Evolutionary conservation across 345 rosid genomes (phyloP).

Genomic region (Orychophragmus violaceus): DNA sequence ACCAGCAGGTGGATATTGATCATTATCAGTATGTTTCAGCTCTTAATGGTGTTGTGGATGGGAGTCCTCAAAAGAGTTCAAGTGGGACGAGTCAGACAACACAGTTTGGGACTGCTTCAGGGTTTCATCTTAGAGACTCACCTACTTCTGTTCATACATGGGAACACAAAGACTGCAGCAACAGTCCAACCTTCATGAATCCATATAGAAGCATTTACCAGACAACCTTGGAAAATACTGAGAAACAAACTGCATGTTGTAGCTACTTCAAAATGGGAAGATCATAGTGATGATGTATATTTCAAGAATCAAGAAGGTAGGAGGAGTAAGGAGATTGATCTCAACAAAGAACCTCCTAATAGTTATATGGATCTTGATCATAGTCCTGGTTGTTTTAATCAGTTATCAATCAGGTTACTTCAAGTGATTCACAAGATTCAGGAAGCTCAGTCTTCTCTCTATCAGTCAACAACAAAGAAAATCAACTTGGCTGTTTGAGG

Average conservation of each 20-base stretch:
- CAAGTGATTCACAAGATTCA: constrained; percentile 36
- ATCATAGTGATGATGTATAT: constrained; percentile 29
- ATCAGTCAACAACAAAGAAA: constrained; percentile 24
- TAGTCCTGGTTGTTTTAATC: constrained; percentile 23
- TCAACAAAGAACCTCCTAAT: constrained; percentile 14
- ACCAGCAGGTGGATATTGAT: constrained; percentile 10
- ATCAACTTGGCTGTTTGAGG: constrained; percentile 21
- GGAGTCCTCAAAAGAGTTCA: neutral
- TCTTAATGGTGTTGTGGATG: neutral
- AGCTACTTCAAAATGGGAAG: constrained; percentile 39
- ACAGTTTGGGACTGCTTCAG: constrained; percentile 46
- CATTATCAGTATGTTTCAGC: constrained; percentile 51
- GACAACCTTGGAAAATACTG: constrained; percentile 29
- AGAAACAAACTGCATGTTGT: constrained; percentile 39
- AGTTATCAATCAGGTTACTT: constrained; percentile 8
- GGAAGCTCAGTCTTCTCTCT: constrained; percentile 30
- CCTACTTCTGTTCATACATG: constrained; percentile 39
- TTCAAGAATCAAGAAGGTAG: constrained; percentile 14
- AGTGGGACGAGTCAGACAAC: constrained; percentile 42
- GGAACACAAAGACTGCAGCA: constrained; percentile 41
- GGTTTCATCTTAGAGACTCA: constrained; percentile 39
- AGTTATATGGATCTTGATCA: constrained; percentile 23
- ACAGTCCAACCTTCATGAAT: neutral
- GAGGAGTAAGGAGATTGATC: constrained; percentile 15
- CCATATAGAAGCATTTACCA: constrained; percentile 26